Base-by-base conservation (phyloP, 805 yeast species). In the Lipomyces anomalus region DNA sequence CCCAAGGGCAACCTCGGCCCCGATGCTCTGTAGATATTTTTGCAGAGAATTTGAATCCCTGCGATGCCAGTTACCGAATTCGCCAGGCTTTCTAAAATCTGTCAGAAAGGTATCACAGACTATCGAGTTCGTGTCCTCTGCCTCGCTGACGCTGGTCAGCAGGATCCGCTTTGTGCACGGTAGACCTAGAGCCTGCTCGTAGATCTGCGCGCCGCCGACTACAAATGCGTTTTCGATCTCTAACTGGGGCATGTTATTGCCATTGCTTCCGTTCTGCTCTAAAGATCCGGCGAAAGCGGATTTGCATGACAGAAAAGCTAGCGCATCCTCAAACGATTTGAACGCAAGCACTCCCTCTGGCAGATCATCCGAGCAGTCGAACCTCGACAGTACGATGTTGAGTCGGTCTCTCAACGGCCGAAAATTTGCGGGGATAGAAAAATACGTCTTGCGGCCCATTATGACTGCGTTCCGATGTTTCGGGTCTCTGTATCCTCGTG, bases 381-480 rank as follows among this genome's bases (percentile, higher is more conserved):
- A 60, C 40, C 88, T 66, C 22, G 95, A 82, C 7, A 92, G 66
- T 0, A 92, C 78, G 11, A 88, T 78, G 62, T 92, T 92, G 22
- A 78, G 46, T 46, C 98, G 73, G 40, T 71, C 77, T 2, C 82
- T 80, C 37, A 92, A 70, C 0, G 98, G 98, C 51, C 95, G 71
- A 66, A 87, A 92, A 61, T 74, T 80, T 1, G 65, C 50, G 0
- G 98, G 97, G 26, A 92, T 89, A 5, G 95, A 84, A 26, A 88
- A 92, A 95, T 97, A 92, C 1, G 97, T 90, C 60, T 80, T 84
- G 48, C 97, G 74, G 11, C 98, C 98, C 98, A 92, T 92, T 3
- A 92, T 73, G 11, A 92, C 97, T 0, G 85, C 94, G 65, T 67
- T 1, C 22, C 61, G 51, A 9, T 47, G 47, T n/a, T n/a, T n/a